These are phyloP conservation scores for Beta macrorhiza DNA, from an alignment of 179 eudicot species.

Conservation along the genomic window DNA sequence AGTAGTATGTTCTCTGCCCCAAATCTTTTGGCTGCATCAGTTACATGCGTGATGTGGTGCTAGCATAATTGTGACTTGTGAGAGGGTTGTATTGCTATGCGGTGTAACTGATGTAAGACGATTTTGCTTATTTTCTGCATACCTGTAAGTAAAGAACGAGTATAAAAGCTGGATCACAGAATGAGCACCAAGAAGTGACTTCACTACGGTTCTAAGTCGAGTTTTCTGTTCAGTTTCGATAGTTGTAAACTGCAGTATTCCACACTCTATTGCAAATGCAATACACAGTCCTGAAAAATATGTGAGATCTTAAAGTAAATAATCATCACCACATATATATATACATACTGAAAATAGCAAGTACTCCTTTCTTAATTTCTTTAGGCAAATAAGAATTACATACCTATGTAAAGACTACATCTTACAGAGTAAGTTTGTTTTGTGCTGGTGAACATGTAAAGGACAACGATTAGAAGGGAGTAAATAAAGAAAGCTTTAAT, in stretches of 20 bases:
- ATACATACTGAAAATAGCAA: too few species aligned
- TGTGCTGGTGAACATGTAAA: conserved; percentile 75
- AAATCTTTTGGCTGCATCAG: too few species aligned
- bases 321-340: neutral
- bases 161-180: conserved; percentile 45
- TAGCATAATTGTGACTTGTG: too few species aligned
- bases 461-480: conserved; percentile 41
- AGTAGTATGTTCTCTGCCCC: neutral
- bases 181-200: conserved; percentile 34
- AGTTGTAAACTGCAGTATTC: conserved; percentile 31
- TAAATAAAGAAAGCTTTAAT: conserved; percentile 63
- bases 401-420: conserved; percentile 73
- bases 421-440: conserved; percentile 70
- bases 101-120: too few species aligned
- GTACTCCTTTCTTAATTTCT: neutral
- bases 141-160: conserved; percentile 65
- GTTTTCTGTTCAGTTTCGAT: conserved; percentile 37
- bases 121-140: neutral
- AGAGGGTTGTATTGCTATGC: too few species aligned
- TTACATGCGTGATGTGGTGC: too few species aligned
- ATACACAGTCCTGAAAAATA: conserved; percentile 45
- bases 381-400: neutral
- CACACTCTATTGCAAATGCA: conserved; percentile 48
- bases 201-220: conserved; percentile 32
- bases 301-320: neutral